A percentile compares a stretch with the other conserved stretches of the same genome.
These are phyloP conservation scores for Panellus pusillus DNA, from an alignment of 768 basidiomycete species.

Conservation along the genomic window DNA sequence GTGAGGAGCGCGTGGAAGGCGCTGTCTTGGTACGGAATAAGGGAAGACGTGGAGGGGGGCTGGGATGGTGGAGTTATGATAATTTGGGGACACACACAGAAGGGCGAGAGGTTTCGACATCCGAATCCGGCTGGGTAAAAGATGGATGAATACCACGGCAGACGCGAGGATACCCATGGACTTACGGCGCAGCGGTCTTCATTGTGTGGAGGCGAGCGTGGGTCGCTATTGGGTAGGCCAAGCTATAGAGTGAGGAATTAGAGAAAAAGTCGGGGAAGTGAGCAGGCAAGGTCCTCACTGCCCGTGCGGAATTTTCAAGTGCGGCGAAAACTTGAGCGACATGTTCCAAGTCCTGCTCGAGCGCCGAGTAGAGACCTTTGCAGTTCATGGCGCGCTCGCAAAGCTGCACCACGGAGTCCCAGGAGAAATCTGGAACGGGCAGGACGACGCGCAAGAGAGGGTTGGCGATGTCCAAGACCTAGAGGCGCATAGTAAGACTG, in stretches of 20 bases:
- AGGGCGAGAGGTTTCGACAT: constrained; percentile 34
- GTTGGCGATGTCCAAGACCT: constrained; percentile 7
- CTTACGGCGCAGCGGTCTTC: no score
- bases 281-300: neutral
- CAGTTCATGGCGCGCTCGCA: constrained; percentile 15
- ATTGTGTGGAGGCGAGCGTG: no score
- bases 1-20: constrained; percentile 51
- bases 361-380: constrained; percentile 12
- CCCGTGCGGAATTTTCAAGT: neutral
- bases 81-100: constrained; percentile 42
- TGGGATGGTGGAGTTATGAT: constrained; percentile 46
- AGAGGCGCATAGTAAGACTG: neutral
- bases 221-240: no score
- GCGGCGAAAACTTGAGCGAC: constrained; percentile 11
- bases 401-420: constrained; percentile 8
- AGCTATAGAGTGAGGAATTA: no score
- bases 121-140: constrained; percentile 17
- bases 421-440: constrained; percentile 8
- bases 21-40: constrained; percentile 55
- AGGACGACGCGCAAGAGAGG: constrained; percentile 6
- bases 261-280: no score
- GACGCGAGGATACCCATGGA: no score
- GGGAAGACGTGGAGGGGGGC: constrained; percentile 40
- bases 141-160: neutral
- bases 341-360: constrained; percentile 12